Base-by-base conservation (phyloP, 495 filamentous ascomycete species). In the Arthonia radiata region DNA sequence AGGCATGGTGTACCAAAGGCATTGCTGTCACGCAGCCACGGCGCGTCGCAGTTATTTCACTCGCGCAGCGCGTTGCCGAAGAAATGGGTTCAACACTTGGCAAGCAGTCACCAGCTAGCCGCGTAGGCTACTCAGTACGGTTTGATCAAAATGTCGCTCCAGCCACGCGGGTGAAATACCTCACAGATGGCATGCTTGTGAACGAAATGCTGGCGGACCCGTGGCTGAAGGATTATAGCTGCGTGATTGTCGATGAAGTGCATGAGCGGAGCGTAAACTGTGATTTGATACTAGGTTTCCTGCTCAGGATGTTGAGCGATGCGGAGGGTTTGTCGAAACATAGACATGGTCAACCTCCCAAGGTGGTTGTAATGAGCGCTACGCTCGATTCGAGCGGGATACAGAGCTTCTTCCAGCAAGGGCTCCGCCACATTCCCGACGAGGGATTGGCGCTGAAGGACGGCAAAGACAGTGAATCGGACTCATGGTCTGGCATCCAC, bases 261-360 rank as follows among this genome's bases (percentile, higher is more conserved):
- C 89, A 99, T 50, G 89, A 99, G 49, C 61, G 89, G 30, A 89
- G 83, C 30, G 64, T 91, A n/a, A 91, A 92, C 39, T 83, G 92
- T 10, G 89, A 99, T 53, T 47, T 94, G 26, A 52, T 89, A 0
- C 54, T 78, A 26, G 89, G 89, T 0, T 94, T 99, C 37, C 47
- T 94, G 34, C 76, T 70, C 40, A 71, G 72, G 31, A 53, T 90
- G 16, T 43, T 78, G 1, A 48, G 23, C 26, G 32, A 28, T 6
- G 23, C 25, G 10, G 48, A 56, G 30, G 73, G 62, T 13, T 22
- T 11, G 6, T 6, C 19, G 6, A 11, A 6, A 22, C 6, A 22
- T 6, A 57, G 71, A 18, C 70, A 65, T 11, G 72, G 72, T 7
- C 47, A 76, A 23, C 64, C 72, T 1, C 50, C 94, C 31, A 94